These are phyloP conservation scores for Persicaria maculosa DNA, from an alignment of 148 eudicot genomes.

Conservation along the genomic window DNA sequence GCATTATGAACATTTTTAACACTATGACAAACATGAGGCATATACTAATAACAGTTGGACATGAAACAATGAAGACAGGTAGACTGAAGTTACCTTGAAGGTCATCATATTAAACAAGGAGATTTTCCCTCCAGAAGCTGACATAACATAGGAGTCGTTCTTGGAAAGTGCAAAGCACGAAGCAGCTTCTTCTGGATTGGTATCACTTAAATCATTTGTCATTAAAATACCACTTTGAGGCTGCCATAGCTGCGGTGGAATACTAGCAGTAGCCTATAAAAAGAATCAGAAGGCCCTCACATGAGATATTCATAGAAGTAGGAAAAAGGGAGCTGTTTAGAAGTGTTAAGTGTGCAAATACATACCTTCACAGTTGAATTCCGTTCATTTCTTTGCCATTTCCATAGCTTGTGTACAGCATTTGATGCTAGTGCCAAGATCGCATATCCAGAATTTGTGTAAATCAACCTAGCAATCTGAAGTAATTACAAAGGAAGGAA, in stretches of 20 bases:
- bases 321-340: not conserved
- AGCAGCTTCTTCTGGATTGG: conserved; percentile 82
- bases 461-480: conserved; percentile 52
- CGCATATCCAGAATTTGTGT: conserved; percentile 55
- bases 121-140: conserved; percentile 92
- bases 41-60: not conserved
- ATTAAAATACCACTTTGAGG: conserved; percentile 94
- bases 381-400: conserved; percentile 69
- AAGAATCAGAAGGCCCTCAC: conserved; percentile 7
- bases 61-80: conserved; percentile 1
- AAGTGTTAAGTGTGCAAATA: not conserved
- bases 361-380: conserved; percentile 81
- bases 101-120: conserved; percentile 98
- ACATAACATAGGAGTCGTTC: conserved; percentile 96
- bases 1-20: not conserved
- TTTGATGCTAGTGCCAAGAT: conserved; percentile 50
- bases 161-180: conserved; percentile 96
- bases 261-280: conserved; percentile 83
- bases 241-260: conserved; percentile 89
- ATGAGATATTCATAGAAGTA: not conserved
- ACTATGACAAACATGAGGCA: not conserved
- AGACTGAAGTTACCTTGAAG: conserved; percentile 52
- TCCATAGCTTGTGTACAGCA: conserved; percentile 66
- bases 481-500: conserved; percentile 3
- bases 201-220: conserved; percentile 81